Evolutionary conservation across 352 stramenopile species (phyloP).

Genomic region (Globisporangium megalacanthum): DNA sequence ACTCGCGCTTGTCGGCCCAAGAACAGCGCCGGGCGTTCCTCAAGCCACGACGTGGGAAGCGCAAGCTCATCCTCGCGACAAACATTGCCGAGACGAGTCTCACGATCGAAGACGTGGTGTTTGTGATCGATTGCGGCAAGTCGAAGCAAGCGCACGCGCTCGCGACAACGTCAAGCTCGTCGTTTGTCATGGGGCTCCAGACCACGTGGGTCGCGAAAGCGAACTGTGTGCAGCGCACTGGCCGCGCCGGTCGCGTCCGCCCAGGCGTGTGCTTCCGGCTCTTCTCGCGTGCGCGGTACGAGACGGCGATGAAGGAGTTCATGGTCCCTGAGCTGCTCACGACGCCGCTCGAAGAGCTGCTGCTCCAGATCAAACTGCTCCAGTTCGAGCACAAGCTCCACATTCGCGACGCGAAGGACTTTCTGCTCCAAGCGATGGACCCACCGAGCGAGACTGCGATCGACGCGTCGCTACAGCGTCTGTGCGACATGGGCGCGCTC

Average conservation of each 20-base stretch:
- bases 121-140: conserved; percentile 84
- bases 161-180: conserved; percentile 56
- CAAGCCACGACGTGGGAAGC: conserved; percentile 46
- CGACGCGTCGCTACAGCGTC: conserved; percentile 84
- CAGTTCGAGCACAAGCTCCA: conserved; percentile 72
- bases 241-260: conserved; percentile 90
- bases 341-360: conserved; percentile 63
- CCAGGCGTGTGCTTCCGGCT: conserved; percentile 91
- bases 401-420: conserved; percentile 65
- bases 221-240: conserved; percentile 88
- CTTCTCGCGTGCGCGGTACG: conserved; percentile 59
- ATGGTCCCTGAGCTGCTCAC: conserved; percentile 72
- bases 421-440: conserved; percentile 91
- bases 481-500: conserved; percentile 79
- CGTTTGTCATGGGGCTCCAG: conserved; percentile 86
- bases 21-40: conserved; percentile 71
- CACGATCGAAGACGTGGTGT: conserved; percentile 94
- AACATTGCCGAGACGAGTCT: conserved; percentile 97
- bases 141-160: conserved; percentile 73
- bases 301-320: conserved; percentile 68
- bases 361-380: conserved; percentile 74
- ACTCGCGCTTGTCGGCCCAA: conserved; percentile 62
- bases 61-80: conserved; percentile 87
- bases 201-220: conserved; percentile 85
- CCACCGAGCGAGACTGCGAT: conserved; percentile 89